phyloP scores from a whole-genome alignment of 805 yeast genomes.

The Komagataella phaffii region DNA sequence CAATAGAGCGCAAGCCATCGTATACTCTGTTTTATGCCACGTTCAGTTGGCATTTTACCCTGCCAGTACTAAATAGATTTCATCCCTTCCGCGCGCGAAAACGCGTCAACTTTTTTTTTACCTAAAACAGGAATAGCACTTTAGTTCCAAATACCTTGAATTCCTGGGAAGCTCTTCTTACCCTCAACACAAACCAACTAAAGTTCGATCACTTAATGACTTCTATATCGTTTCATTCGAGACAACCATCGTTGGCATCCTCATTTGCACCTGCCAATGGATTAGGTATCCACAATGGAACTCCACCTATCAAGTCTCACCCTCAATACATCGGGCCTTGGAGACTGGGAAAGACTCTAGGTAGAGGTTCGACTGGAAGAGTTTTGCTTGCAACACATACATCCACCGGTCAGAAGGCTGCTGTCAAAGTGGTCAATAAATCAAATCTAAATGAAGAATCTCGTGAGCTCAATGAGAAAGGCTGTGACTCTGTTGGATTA shows the following conservation, averaged over 20 bases:
- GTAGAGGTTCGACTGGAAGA: constrained; percentile 94
- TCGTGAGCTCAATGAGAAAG: constrained; percentile 12
- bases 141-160: not conserved
- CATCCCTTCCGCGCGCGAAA: not conserved
- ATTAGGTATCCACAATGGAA: constrained; percentile 1
- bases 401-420: constrained; percentile 79
- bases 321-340: constrained; percentile 75
- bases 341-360: constrained; percentile 89
- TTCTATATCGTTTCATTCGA: constrained; percentile 1
- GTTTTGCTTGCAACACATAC: constrained; percentile 85
- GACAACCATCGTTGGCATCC: constrained; percentile 1
- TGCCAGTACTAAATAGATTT: not conserved
- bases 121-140: not conserved
- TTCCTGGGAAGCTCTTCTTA: not conserved
- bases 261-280: constrained; percentile 3
- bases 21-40: not conserved
- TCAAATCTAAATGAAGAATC: constrained; percentile 38
- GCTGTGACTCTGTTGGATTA: constrained; percentile 43
- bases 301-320: constrained; percentile 16
- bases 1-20: not conserved
- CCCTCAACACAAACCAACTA: not conserved
- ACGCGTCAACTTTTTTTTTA: not conserved
- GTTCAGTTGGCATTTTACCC: not conserved
- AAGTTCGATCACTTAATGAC: not conserved
- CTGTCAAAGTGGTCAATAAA: constrained; percentile 92